Conservation (phyloP, 805 yeast genomes). For the Tetrapisispora fleetii region DNA sequence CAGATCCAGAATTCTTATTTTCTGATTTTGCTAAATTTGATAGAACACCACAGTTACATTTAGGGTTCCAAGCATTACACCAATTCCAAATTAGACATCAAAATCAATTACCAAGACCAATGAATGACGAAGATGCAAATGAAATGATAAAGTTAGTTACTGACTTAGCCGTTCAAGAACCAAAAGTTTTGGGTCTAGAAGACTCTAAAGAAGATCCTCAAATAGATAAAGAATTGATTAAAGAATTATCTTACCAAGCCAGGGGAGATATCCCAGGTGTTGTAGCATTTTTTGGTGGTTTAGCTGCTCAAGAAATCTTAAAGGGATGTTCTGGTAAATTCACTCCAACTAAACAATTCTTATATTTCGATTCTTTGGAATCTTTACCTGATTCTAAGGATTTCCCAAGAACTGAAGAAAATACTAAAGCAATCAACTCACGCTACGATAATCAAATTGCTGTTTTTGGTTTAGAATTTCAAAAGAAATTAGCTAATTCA, state of each 20-base stretch:
- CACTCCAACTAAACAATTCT: slow-evolving; percentile 83
- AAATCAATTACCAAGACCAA: slow-evolving; percentile 67
- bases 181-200: slow-evolving; percentile 38
- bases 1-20: slow-evolving; percentile 65
- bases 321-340: slow-evolving; percentile 94
- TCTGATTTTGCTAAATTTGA: slow-evolving; percentile 94
- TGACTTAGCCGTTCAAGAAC: slow-evolving; percentile 45
- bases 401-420: slow-evolving; percentile 56
- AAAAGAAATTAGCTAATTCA: slow-evolving; percentile 61
- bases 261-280: slow-evolving; percentile 87
- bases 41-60: slow-evolving; percentile 80
- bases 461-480: slow-evolving; percentile 76
- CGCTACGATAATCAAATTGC: slow-evolving; percentile 96
- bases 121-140: slow-evolving; percentile 61
- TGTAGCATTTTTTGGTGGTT: slow-evolving; percentile 85
- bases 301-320: slow-evolving; percentile 92
- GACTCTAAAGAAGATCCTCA: slow-evolving; percentile 30
- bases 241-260: slow-evolving; percentile 72
- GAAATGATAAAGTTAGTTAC: slow-evolving; percentile 52
- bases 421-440: slow-evolving; percentile 64
- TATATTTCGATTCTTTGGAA: slow-evolving; percentile 91
- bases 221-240: slow-evolving; percentile 55
- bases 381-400: slow-evolving; percentile 58
- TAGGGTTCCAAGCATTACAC: slow-evolving; percentile 85
- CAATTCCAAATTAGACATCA: slow-evolving; percentile 55